These are phyloP conservation scores for Xanthoconium separans DNA, from an alignment of 1,284 basidiomycete species.

Conservation along the genomic window DNA sequence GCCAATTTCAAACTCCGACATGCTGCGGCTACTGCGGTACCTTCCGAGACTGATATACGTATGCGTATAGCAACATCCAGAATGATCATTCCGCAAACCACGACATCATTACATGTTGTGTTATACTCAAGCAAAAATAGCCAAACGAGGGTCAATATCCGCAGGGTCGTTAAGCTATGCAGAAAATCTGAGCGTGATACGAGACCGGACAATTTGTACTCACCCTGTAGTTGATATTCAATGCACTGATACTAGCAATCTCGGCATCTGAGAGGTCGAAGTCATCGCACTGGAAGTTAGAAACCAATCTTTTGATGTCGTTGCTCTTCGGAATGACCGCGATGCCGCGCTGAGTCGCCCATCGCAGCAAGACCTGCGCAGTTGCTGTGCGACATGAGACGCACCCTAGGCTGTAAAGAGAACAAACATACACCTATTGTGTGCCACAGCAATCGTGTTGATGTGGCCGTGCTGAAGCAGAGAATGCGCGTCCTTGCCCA, in stretches of 20 bases:
- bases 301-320: conserved; percentile 46
- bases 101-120: neutral
- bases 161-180: conserved; percentile 67
- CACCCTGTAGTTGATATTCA: conserved; percentile 67
- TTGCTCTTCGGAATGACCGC: conserved; percentile 81
- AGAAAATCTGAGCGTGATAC: conserved; percentile 4
- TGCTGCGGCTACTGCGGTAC: conserved; percentile 27
- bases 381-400: conserved; percentile 37
- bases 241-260: conserved; percentile 53
- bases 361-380: conserved; percentile 71
- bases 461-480: conserved; percentile 56
- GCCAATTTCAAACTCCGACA: conserved; percentile 44
- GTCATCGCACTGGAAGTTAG: conserved; percentile 59
- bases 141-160: conserved; percentile 60
- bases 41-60: neutral
- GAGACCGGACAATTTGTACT: conserved; percentile 20
- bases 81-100: neutral
- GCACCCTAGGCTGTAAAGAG: neutral
- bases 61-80: neutral
- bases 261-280: conserved; percentile 65
- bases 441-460: conserved; percentile 45
- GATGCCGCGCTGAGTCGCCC: conserved; percentile 75
- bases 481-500: conserved; percentile 46
- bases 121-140: conserved; percentile 60
- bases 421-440: conserved; percentile 51